Evolutionary conservation across 78 protist genomes (phyloP).

Genomic region (Salpingoeca rosetta): DNA sequence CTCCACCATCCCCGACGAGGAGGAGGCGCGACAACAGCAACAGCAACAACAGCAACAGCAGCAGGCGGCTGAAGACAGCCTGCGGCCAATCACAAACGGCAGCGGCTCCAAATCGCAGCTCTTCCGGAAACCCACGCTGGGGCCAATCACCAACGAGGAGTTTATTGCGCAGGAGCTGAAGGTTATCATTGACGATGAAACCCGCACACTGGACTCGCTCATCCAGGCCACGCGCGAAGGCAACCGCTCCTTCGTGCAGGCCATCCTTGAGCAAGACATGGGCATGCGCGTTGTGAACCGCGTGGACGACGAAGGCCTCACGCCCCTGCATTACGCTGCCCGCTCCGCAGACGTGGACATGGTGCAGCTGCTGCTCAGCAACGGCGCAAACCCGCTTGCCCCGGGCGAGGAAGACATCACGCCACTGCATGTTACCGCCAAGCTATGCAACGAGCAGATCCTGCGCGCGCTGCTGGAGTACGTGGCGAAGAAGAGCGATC

Average conservation of each 20-base stretch:
- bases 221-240: not conserved
- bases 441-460: not conserved
- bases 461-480: not conserved
- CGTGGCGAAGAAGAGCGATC: not conserved
- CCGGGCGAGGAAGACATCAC: not conserved
- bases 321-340: not conserved
- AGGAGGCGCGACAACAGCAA: too few relatives aligned
- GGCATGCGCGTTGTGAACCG: not conserved
- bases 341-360: not conserved
- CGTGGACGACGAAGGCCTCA: not conserved
- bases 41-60: too few relatives aligned
- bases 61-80: too few relatives aligned
- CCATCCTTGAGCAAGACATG: not conserved
- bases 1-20: too few relatives aligned
- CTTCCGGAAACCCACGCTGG: too few relatives aligned
- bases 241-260: not conserved
- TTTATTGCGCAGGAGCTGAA: too few relatives aligned
- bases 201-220: too few relatives aligned
- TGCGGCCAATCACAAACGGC: too few relatives aligned
- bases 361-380: not conserved
- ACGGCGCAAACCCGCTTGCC: not conserved
- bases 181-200: too few relatives aligned
- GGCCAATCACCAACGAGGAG: too few relatives aligned
- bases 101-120: too few relatives aligned
- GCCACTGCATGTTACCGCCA: not conserved